Conservation (phyloP, 2,329 filamentous ascomycete species). For the Phaeomoniella chlamydospora region DNA sequence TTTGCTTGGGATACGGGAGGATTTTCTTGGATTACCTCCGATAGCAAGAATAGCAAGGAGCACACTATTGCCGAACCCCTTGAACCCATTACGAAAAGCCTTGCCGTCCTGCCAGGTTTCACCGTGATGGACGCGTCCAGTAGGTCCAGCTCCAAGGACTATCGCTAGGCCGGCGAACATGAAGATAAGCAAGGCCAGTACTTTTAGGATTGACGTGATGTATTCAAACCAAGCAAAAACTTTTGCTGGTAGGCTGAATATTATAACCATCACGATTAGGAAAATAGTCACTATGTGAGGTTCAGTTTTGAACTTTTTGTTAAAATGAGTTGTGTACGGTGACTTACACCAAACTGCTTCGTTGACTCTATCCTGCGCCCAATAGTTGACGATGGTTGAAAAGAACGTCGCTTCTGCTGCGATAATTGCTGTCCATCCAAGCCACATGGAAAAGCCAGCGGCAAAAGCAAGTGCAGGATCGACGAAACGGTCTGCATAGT, state of each 20-base stretch:
- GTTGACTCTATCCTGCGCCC: constrained; percentile 8
- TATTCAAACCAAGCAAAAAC: constrained; percentile 23
- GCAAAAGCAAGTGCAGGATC: constrained; percentile 23
- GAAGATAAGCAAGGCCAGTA: constrained; percentile 21
- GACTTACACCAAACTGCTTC: constrained; percentile 5
- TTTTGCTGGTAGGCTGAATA: constrained; percentile 15
- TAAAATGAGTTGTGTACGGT: too few relatives aligned
- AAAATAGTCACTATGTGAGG: constrained; percentile 10
- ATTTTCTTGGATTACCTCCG: too few relatives aligned
- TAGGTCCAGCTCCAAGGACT: constrained; percentile 23
- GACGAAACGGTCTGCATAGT: constrained; percentile 22
- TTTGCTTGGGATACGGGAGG: too few relatives aligned
- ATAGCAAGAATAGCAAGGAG: constrained; percentile 14
- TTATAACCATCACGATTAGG: constrained; percentile 8
- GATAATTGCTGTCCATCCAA: constrained; percentile 11
- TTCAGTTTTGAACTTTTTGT: constrained; percentile 1
- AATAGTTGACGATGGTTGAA: constrained; percentile 11
- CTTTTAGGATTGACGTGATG: constrained; percentile 20
- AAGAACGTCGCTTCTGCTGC: constrained; percentile 13
- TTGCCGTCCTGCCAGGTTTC: constrained; percentile 17
- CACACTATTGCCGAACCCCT: constrained; percentile 17
- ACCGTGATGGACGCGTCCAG: constrained; percentile 16
- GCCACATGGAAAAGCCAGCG: too few relatives aligned
- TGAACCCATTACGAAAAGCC: constrained; percentile 20
- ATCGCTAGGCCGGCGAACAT: constrained; percentile 22